Percentiles rank a stretch among this genome's conserved stretches.
Conservation (phyloP, 2,329 filamentous ascomycete species). For the Epichloe aotearoae region DNA sequence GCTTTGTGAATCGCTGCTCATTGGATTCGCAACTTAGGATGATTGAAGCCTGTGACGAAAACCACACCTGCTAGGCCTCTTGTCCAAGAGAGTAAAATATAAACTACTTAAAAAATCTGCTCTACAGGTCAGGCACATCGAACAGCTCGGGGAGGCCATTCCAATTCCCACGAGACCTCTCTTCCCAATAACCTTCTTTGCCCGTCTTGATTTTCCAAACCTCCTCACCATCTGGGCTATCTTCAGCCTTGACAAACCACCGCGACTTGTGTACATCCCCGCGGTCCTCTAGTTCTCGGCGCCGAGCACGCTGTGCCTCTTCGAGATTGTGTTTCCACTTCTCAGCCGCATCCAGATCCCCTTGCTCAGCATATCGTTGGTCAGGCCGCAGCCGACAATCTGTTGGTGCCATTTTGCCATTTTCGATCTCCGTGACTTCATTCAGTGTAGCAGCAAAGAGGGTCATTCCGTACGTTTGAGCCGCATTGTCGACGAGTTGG, state of each 20-base stretch:
- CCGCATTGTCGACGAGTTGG: slow-evolving; percentile 61
- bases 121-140: slow-evolving; percentile 16
- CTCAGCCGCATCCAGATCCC: slow-evolving; percentile 74
- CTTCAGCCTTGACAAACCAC: slow-evolving; percentile 72
- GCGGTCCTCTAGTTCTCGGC: slow-evolving; percentile 61
- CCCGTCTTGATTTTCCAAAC: slow-evolving; percentile 66
- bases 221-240: slow-evolving; percentile 46
- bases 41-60: no score
- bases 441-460: slow-evolving; percentile 77
- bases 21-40: no score
- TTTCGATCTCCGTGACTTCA: slow-evolving; percentile 71
- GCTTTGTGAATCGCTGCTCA: no score
- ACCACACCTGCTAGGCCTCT: no score
- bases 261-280: slow-evolving; percentile 61
- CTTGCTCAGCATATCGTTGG: slow-evolving; percentile 71
- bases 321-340: slow-evolving; percentile 70
- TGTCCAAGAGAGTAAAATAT: background rate
- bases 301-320: slow-evolving; percentile 65
- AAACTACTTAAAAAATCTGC: background rate
- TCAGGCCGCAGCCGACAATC: slow-evolving; percentile 78
- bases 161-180: slow-evolving; percentile 59
- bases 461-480: slow-evolving; percentile 78
- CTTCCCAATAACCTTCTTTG: slow-evolving; percentile 90
- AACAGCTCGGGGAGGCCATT: slow-evolving; percentile 40
- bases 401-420: slow-evolving; percentile 60